Base-by-base conservation (phyloP, 2,329 filamentous ascomycete species). In the Pseudofabraea citricarpa region DNA sequence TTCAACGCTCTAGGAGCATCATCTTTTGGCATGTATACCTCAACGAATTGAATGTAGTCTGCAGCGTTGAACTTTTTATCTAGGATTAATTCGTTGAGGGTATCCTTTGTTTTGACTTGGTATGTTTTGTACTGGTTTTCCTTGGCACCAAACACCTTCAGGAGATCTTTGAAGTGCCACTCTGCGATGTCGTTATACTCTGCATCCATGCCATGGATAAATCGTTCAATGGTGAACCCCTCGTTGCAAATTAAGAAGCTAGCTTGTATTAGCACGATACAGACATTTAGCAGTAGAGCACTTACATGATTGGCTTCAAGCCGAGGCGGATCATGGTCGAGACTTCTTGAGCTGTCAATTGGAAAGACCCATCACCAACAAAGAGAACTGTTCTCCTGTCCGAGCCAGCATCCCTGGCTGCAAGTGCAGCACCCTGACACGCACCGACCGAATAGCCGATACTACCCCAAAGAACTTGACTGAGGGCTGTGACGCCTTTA, bases 201-300 rank as follows among this genome's bases (percentile, higher is more conserved):
- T 23, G 79, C 86, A 7, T 90, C 72, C 80, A 85, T 85, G 41
- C 88, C 88, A 64, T 95, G 89, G 57, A 95, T 94, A 62, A 80
- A 86, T 22, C 90, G 81, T 67, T 95, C 90, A 61, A 94, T 93
- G 8, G 89, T 93, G 67, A 87, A 95, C 9, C 90, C 90, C 31
- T 90, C 80, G 62, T 94, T 94, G 73, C 86, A 89, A 53, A 95
- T 84, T 49, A 93, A 74, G 62, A 95, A 91, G 49, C 78, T 80
- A 4, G n/a, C n/a, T n/a, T n/a, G n/a, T n/a, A n/a, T n/a, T n/a
- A n/a, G n/a, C n/a, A n/a, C n/a, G n/a, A n/a, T n/a, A n/a, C n/a
- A n/a, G n/a, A n/a, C n/a, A n/a, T n/a, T n/a, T n/a, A n/a, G n/a
- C n/a, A n/a, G n/a, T n/a, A n/a, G n/a, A n/a, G n/a, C 6, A 68